Evolutionary conservation across 208 protist genomes (phyloP).

Genomic region (Phytomonas francai): DNA sequence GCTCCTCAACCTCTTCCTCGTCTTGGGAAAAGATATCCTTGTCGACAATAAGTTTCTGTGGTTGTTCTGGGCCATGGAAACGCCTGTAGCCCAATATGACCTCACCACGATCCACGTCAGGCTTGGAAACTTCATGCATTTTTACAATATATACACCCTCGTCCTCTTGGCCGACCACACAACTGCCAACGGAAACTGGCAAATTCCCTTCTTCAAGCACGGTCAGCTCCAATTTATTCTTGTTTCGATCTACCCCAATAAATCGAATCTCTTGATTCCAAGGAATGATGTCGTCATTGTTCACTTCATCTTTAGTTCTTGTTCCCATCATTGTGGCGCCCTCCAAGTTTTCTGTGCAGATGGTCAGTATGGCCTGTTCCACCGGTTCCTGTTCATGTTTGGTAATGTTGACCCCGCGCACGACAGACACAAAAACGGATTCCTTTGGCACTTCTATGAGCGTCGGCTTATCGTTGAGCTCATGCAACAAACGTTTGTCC

Average conservation of each 20-base stretch:
- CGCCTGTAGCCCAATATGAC: slow-evolving; percentile 77
- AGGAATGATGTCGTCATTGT: slow-evolving; percentile 29
- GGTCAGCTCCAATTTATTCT: slow-evolving; percentile 47
- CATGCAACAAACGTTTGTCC: slow-evolving; percentile 37
- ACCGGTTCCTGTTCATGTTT: slow-evolving; percentile 33
- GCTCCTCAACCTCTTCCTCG: slow-evolving; percentile 10
- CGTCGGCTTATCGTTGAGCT: slow-evolving; percentile 11
- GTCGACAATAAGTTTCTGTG: slow-evolving; percentile 5
- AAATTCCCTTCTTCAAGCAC: slow-evolving; percentile 49
- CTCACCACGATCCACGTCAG: slow-evolving; percentile 38
- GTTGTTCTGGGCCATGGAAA: slow-evolving; percentile 22
- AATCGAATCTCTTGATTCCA: slow-evolving; percentile 89
- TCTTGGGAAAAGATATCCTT: slow-evolving; percentile 8
- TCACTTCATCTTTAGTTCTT: slow-evolving; percentile 10
- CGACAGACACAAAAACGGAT: slow-evolving; percentile 74
- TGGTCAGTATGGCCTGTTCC: slow-evolving; percentile 36
- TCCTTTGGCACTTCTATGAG: slow-evolving; percentile 35
- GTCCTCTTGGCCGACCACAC: slow-evolving; percentile 25
- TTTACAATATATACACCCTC: slow-evolving; percentile 41
- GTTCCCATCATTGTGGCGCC: slow-evolving; percentile 37
- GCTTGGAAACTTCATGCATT: slow-evolving; percentile 38
- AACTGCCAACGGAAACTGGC: slow-evolving; percentile 34
- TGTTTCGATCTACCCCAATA: slow-evolving; percentile 46
- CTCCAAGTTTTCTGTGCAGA: slow-evolving; percentile 68
- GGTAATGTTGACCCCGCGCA: slow-evolving; percentile 61